Evolutionary conservation across 2,329 filamentous ascomycete genomes (phyloP), one percentile per base, ranked within the genome.

Genomic region (Pseudocercospora cruenta): DNA sequence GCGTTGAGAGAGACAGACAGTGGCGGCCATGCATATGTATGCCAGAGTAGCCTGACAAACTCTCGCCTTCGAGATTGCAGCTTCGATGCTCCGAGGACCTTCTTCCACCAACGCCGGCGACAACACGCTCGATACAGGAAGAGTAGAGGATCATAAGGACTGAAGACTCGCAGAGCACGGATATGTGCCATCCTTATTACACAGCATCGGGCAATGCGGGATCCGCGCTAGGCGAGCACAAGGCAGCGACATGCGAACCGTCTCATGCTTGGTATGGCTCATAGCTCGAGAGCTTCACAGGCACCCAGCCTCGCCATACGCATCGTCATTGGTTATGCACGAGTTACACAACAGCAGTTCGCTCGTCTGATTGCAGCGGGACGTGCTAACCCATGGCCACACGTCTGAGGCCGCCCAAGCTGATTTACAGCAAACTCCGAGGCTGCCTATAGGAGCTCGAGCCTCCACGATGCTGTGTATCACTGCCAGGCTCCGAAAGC

Each of bases 371-470:
- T 24, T 28, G 57, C 57, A 58, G 19, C 26, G 22, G 26, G 26
- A 55, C 51, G 24, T 33, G 51, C 51, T 31, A 9, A 55, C 5
- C 9, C 28, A 31, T 36, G 55, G 33, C 31, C 31, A 33, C 21
- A 58, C 26, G 26, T 36, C 51, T 28, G 43, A 65, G 63, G 63
- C 63, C 63, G 63, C 63, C 58, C 63, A 24, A 43, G 26, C 31
- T 14, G 22, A 26, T 26, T 36, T 33, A 36, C 26, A 65, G 63
- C 63, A 65, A 65, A 62, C 63, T 58, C 28, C 43, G 21, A 43
- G 63, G 59, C 63, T 62, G 51, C 63, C 64, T 59, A 55, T 60
- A 16, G 4, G 31, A 58, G 12, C 45, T 24, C 63, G 54, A 65
- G 10, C 36, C 12, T 28, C 33, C 33, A 28, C 53, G 16, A 62